Conservation (phyloP, 2,329 filamentous ascomycete genomes). For the Colletotrichum costaricense region DNA sequence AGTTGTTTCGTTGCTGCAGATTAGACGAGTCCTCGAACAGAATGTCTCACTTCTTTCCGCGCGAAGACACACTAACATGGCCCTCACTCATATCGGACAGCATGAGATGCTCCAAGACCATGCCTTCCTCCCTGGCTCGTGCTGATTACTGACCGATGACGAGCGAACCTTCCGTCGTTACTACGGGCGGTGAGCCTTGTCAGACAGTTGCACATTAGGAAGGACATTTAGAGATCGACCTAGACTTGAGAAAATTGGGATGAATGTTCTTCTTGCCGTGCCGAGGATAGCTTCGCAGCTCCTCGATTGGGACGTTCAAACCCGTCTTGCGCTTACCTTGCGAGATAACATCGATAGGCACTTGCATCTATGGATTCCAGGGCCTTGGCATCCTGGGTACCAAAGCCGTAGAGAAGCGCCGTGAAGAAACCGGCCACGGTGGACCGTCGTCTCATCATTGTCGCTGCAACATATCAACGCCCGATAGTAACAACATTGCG, state of each 20-base stretch:
- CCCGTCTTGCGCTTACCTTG: background rate
- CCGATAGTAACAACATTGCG: background rate
- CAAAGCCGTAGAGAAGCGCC: background rate
- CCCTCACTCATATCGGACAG: background rate
- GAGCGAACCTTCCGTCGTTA: background rate
- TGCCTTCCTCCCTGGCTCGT: background rate
- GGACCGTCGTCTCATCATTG: too few relatives aligned
- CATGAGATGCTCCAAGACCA: background rate
- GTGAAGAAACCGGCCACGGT: too few relatives aligned
- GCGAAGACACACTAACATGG: background rate
- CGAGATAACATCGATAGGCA: conserved; percentile 15
- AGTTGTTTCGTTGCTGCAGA: background rate
- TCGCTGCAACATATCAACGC: background rate
- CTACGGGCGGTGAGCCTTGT: conserved; percentile 8
- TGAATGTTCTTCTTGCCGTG: conserved; percentile 6
- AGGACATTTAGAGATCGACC: conserved; percentile 24
- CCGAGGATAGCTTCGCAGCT: conserved; percentile 8
- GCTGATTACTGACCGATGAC: background rate
- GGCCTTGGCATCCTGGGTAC: conserved; percentile 1
- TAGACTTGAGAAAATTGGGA: background rate
- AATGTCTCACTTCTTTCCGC: background rate
- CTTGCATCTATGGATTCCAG: background rate
- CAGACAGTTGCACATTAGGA: conserved; percentile 23
- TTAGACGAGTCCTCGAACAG: background rate
- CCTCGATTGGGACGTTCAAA: conserved; percentile 17